phyloP scores from a whole-genome alignment of 2,329 filamentous ascomycete species.

The Paecilomyces niveus region DNA sequence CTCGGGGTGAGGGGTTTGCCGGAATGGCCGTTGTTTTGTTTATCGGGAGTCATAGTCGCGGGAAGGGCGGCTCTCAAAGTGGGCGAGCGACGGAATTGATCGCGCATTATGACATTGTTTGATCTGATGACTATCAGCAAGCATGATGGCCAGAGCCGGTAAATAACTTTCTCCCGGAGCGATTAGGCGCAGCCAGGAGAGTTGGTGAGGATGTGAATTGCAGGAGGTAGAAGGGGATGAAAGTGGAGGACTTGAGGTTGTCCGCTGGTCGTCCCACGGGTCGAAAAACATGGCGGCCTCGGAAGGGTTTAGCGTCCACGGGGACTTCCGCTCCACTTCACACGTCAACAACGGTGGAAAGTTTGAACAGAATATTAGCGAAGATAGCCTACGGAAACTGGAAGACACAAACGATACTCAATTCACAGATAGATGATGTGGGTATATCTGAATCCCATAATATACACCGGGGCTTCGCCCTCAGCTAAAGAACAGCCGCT shows the following conservation, averaged over 20 bases:
- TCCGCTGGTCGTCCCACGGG: constrained; percentile 5
- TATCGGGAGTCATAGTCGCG: constrained; percentile 45
- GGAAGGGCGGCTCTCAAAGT: constrained; percentile 17
- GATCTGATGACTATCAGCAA: constrained; percentile 17
- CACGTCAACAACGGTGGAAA: not conserved
- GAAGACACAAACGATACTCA: not conserved
- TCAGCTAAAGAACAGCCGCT: constrained; percentile 29
- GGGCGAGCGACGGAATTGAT: constrained; percentile 23
- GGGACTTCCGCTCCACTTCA: constrained; percentile 5
- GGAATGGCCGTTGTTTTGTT: constrained; percentile 45
- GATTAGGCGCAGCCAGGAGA: constrained; percentile 2
- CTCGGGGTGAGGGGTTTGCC: constrained; percentile 60
- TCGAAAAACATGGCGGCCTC: constrained; percentile 1
- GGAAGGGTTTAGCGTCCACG: constrained; percentile 5
- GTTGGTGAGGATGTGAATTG: not conserved
- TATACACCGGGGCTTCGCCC: not conserved
- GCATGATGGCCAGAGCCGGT: constrained; percentile 28
- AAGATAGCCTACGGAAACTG: no score
- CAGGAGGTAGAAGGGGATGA: constrained; percentile 14
- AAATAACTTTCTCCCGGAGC: constrained; percentile 3
- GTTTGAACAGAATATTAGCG: not conserved
- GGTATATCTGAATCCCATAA: not conserved
- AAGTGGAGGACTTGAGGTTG: constrained; percentile 11
- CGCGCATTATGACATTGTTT: constrained; percentile 43
- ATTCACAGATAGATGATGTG: not conserved